phyloP scores from a whole-genome alignment of 345 rosid species.

The Brassica incana region DNA sequence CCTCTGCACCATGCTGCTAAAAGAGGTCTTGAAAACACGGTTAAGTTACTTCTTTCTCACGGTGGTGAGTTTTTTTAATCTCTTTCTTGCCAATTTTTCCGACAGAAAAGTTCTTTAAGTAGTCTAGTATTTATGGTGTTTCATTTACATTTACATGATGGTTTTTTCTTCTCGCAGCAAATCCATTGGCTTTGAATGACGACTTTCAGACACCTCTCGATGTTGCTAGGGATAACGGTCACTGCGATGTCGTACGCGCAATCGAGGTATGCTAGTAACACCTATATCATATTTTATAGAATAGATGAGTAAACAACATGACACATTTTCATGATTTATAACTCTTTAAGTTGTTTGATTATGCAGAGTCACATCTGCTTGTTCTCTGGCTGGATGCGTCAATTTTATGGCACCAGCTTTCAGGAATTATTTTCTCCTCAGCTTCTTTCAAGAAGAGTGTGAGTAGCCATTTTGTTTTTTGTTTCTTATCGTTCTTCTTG shows the following conservation, averaged over 20 bases:
- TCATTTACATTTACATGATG: too few species aligned
- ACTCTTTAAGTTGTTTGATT: background rate
- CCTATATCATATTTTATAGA: background rate
- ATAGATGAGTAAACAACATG: background rate
- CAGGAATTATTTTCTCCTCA: constrained; percentile 77
- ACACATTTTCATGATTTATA: background rate
- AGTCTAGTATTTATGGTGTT: too few species aligned
- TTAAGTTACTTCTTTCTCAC: too few species aligned
- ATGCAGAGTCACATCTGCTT: constrained; percentile 70
- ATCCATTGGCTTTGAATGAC: too few species aligned
- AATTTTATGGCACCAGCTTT: constrained; percentile 77
- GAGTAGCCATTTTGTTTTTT: constrained; percentile 32
- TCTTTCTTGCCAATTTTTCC: too few species aligned
- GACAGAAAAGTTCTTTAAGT: too few species aligned
- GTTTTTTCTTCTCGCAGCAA: too few species aligned
- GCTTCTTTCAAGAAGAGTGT: constrained; percentile 83
- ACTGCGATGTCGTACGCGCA: constrained; percentile 62
- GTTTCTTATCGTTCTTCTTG: background rate
- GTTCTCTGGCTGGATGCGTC: constrained; percentile 95
- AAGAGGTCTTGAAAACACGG: too few species aligned
- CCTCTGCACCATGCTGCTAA: too few species aligned
- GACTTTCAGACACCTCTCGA: constrained; percentile 40
- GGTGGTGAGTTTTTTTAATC: too few species aligned
- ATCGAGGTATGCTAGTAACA: constrained; percentile 63
- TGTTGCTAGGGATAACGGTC: constrained; percentile 82